Percentiles rank a stretch among this genome's conserved stretches.
These are phyloP conservation scores for Bidens hawaiensis DNA, from an alignment of 140 eudicot genomes.

Conservation along the genomic window DNA sequence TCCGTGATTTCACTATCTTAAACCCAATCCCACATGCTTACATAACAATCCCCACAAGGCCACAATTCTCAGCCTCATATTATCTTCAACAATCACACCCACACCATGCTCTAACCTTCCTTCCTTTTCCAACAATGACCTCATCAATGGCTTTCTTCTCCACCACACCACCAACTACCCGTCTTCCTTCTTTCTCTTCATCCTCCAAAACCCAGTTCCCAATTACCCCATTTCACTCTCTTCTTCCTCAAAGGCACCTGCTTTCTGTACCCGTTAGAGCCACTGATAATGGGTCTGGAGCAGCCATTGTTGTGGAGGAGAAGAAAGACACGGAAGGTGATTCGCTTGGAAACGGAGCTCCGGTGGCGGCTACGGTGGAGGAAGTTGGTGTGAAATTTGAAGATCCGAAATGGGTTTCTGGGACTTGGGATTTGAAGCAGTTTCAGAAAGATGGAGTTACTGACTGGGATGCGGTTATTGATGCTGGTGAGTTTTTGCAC, in stretches of 20 bases:
- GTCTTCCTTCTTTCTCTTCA: slow-evolving; percentile 48
- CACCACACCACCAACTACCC: slow-evolving; percentile 50
- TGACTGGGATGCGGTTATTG: slow-evolving; percentile 95
- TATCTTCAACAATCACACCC: slow-evolving; percentile 13
- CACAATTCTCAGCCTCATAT: slow-evolving; percentile 30
- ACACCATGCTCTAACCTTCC: slow-evolving; percentile 35
- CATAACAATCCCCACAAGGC: slow-evolving; percentile 8
- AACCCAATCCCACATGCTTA: slow-evolving; percentile 18
- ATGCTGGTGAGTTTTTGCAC: slow-evolving; percentile 69
- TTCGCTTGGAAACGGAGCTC: slow-evolving; percentile 53
- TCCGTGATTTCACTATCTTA: background rate
- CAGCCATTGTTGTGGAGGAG: slow-evolving; percentile 44
- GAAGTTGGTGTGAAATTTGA: slow-evolving; percentile 50
- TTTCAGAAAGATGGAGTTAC: slow-evolving; percentile 76
- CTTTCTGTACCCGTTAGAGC: slow-evolving; percentile 33
- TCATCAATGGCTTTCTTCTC: slow-evolving; percentile 61
- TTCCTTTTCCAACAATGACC: slow-evolving; percentile 27
- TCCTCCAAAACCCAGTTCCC: slow-evolving; percentile 36
- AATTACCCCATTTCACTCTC: slow-evolving; percentile 33
- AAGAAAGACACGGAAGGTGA: slow-evolving; percentile 32
- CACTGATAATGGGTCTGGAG: slow-evolving; percentile 62
- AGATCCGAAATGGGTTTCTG: slow-evolving; percentile 82
- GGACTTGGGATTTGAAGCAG: slow-evolving; percentile 92
- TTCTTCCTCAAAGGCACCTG: slow-evolving; percentile 33
- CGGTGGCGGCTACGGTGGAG: slow-evolving; percentile 46